Percentiles rank a stretch among this genome's conserved stretches.
Conservation (phyloP, 1,284 basidiomycete genomes). For the Ustilago cynodontis region DNA sequence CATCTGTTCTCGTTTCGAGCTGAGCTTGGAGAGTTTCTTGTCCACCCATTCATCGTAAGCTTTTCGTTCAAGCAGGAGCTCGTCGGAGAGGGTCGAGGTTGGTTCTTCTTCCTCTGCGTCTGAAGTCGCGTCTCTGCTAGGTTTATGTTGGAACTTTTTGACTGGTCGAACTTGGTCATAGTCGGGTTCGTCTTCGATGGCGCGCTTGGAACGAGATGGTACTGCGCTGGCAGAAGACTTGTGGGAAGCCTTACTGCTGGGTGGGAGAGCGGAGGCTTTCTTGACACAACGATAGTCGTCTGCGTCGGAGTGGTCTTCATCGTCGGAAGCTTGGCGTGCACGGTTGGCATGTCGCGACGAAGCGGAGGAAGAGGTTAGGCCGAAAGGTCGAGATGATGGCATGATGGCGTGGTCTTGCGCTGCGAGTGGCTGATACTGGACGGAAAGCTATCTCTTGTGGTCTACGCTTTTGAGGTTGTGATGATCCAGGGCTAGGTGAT, state of each 20-base stretch:
- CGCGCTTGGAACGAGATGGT: conserved; percentile 20
- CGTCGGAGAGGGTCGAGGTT: conserved; percentile 17
- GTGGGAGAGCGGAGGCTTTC: conserved; percentile 18
- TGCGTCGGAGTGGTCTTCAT: conserved; percentile 33
- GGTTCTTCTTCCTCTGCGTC: conserved; percentile 12
- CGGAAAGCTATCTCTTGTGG: background rate
- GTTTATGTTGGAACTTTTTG: conserved; percentile 21
- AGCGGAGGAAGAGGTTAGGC: conserved; percentile 36
- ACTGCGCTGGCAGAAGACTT: conserved; percentile 10
- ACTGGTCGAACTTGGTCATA: conserved; percentile 13
- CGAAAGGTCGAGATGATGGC: conserved; percentile 39
- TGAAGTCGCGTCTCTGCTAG: conserved; percentile 4
- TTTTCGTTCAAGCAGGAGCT: conserved; percentile 32
- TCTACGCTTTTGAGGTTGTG: background rate
- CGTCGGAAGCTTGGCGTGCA: conserved; percentile 24
- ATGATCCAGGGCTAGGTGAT: too few species aligned
- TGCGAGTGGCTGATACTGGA: background rate
- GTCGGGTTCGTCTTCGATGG: conserved; percentile 14
- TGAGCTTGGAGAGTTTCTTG: conserved; percentile 43
- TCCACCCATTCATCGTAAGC: conserved; percentile 48
- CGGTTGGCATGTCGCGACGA: conserved; percentile 33
- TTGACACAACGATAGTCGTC: conserved; percentile 31
- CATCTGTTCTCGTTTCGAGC: conserved; percentile 47
- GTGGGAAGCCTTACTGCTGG: conserved; percentile 11
- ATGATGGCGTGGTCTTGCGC: conserved; percentile 22